Evolutionary conservation across 2,329 filamentous ascomycete species (phyloP).

Genomic region (Dissoconium aciculare): DNA sequence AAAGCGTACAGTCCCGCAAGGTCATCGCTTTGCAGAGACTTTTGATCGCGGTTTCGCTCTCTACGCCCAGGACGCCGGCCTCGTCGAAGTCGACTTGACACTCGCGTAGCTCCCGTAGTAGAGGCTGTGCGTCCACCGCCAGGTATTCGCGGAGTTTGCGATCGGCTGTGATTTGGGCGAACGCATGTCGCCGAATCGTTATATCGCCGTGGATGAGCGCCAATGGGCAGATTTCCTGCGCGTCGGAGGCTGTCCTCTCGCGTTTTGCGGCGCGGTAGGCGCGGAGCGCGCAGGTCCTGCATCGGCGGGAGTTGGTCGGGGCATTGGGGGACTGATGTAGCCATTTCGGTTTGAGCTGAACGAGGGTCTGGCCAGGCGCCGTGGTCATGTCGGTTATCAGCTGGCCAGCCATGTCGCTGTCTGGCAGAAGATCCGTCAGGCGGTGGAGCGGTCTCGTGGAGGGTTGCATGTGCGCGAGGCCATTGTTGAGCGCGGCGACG

Average conservation of each 20-base stretch:
- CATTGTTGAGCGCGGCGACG: conserved; percentile 13
- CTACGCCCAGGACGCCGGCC: conserved; percentile 17
- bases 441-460: conserved; percentile 17
- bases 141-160: conserved; percentile 16
- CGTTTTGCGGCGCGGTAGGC: conserved; percentile 20
- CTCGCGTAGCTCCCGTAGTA: conserved; percentile 25
- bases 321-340: conserved; percentile 33
- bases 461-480: conserved; percentile 9
- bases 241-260: conserved; percentile 19
- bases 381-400: conserved; percentile 25
- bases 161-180: conserved; percentile 14
- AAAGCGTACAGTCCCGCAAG: conserved; percentile 33
- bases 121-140: conserved; percentile 18
- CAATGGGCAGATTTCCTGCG: conserved; percentile 27
- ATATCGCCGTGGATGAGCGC: conserved; percentile 23
- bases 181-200: conserved; percentile 13
- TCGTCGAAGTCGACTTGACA: conserved; percentile 28
- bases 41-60: conserved; percentile 5
- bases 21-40: conserved; percentile 32
- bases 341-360: conserved; percentile 37
- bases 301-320: conserved; percentile 26
- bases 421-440: conserved; percentile 15
- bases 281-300: conserved; percentile 33
- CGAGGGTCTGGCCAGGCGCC: conserved; percentile 12
- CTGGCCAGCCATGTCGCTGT: conserved; percentile 17